Percentiles rank a stretch among this genome's conserved stretches.
Evolutionary conservation across 257 asterid genomes (phyloP).

Genomic region (Apocynum venetum): DNA sequence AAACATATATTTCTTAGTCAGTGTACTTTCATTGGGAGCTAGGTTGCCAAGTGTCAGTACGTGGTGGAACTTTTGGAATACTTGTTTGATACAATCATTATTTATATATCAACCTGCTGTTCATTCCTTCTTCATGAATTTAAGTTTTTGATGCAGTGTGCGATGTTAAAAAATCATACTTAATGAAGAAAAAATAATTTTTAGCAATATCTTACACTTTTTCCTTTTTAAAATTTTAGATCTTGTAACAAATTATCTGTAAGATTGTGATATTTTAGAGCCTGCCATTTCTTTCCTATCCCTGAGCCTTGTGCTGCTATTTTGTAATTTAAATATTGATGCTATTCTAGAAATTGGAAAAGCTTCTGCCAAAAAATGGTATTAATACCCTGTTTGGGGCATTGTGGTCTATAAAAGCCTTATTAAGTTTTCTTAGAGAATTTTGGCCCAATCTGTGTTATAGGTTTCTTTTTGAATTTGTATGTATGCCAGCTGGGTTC

Average conservation of each 20-base stretch:
- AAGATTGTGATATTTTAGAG: neutral
- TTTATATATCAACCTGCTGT: neutral
- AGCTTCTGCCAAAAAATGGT: neutral
- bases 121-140: neutral
- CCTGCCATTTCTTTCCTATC: neutral
- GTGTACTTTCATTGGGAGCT: neutral
- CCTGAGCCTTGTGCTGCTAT: neutral
- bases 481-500: neutral
- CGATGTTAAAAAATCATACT: neutral
- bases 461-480: neutral
- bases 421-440: neutral
- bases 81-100: neutral
- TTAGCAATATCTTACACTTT: neutral
- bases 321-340: too few species aligned
- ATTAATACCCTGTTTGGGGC: neutral
- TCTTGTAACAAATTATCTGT: neutral
- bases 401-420: neutral
- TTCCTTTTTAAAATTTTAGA: neutral
- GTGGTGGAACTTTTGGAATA: neutral
- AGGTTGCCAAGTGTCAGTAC: neutral
- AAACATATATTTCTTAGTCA: neutral
- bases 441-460: neutral
- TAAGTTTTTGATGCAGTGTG: neutral
- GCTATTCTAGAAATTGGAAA: neutral
- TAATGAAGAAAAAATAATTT: neutral